Conservation (phyloP, 768 basidiomycete genomes). For the Mycena pura region DNA sequence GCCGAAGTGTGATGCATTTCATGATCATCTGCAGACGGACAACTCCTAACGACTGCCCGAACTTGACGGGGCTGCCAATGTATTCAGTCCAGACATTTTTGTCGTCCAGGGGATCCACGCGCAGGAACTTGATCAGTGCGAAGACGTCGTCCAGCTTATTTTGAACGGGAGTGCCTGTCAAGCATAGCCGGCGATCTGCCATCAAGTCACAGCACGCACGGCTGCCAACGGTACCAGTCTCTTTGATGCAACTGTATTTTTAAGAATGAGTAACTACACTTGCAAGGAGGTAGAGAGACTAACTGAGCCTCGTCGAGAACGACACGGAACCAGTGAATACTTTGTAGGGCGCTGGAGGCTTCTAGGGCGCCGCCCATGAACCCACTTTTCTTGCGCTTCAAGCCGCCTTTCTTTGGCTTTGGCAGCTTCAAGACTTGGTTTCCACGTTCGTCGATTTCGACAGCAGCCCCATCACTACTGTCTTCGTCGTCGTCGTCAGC, state of each 20-base stretch:
- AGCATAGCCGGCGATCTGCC: slow-evolving; percentile 90
- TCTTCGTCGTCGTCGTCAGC: slow-evolving; percentile 74
- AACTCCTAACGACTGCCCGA: slow-evolving; percentile 87
- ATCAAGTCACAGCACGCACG: slow-evolving; percentile 94
- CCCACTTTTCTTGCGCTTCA: slow-evolving; percentile 67
- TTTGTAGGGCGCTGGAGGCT: slow-evolving; percentile 83
- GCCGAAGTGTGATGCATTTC: slow-evolving; percentile 94
- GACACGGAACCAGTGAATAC: slow-evolving; percentile 95
- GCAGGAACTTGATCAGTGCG: slow-evolving; percentile 95
- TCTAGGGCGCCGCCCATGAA: slow-evolving; percentile 47
- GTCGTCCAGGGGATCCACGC: slow-evolving; percentile 90
- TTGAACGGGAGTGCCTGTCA: slow-evolving; percentile 99
- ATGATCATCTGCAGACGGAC: slow-evolving; percentile 96
- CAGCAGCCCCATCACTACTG: slow-evolving; percentile 65
- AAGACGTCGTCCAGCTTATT: slow-evolving; percentile 99
- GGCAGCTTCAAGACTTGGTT: slow-evolving; percentile 63
- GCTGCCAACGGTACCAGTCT: slow-evolving; percentile 91
- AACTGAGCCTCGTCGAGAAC: slow-evolving; percentile 96
- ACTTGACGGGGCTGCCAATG: slow-evolving; percentile 92
- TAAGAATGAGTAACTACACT: slow-evolving; percentile 5
- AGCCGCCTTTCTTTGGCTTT: slow-evolving; percentile 71
- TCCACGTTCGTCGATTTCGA: slow-evolving; percentile 74
- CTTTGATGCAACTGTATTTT: slow-evolving; percentile 86
- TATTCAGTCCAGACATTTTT: slow-evolving; percentile 92
- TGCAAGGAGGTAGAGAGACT: slow-evolving; percentile 42